Evolutionary conservation across 768 basidiomycete species (phyloP), one percentile per base, ranked within the genome.

Genomic region (Phanerodontia chrysosporium): DNA sequence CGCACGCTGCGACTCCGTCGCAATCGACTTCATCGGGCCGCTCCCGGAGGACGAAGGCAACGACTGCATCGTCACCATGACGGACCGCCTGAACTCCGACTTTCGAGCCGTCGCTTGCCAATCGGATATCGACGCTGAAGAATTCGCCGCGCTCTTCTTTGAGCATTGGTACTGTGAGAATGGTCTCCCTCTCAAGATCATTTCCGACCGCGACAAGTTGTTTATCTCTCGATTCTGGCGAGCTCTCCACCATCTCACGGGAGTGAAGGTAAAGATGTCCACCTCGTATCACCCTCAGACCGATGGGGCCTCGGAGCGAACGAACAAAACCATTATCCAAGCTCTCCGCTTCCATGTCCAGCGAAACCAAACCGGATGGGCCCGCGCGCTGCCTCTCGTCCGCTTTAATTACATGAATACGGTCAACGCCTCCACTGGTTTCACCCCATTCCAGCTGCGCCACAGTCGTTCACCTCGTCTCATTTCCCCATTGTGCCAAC

Each of bases 211-310:
- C 6, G 73, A 74, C 49, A 59, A 65, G 0, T 59, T 70, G 8
- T 77, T 76, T 59, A 68, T 72, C 0, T 69, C 67, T 0, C 5
- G n/a, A 0, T 77, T 77, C 64, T 77, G 76, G 77, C 52, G 48
- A 8, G 62, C 62, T 58, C 76, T 3, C 55, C 65, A 49, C 24
- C 28, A 7, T n/a, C 59, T 69, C 3, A 62, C 71, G 1, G 71
- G 72, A 6, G 65, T 68, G 14, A 65, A 72, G 21, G 61, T 73
- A 0, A 64, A 64, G 13, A 62, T 77, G 65, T 74, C 72, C 63
- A 32, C 74, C 0, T 53, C 73, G 1, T 76, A 64, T 51, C 75
- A 77, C 53, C 76, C 73, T 1, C 64, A 77, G 57, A 76, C 75
- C 0, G 70, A 76, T 59, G 74, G 75, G 1, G 59, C 67, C 1